Evolutionary conservation across 1,139 yeast genomes (phyloP).

Genomic region (Diutina catenulata): DNA sequence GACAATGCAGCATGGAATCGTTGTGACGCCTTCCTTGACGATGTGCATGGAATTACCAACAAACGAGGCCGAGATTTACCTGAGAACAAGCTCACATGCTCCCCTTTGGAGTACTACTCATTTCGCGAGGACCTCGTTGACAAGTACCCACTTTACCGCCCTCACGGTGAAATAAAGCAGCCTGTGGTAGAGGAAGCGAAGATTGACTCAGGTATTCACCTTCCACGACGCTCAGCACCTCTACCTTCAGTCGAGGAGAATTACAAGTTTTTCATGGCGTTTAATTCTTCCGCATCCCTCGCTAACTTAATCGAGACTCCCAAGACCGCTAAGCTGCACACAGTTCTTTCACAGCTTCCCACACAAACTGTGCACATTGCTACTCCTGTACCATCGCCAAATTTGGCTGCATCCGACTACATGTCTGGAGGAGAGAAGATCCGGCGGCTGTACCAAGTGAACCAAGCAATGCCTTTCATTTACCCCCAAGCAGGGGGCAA

Average conservation of each 20-base stretch:
- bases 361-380: slow-evolving; percentile 66
- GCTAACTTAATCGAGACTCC: slow-evolving; percentile 52
- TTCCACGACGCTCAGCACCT: not conserved
- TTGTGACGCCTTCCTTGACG: slow-evolving; percentile 40
- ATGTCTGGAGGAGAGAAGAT: slow-evolving; percentile 52
- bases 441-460: slow-evolving; percentile 66
- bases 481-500: slow-evolving; percentile 37
- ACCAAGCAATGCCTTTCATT: slow-evolving; percentile 69
- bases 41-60: slow-evolving; percentile 29
- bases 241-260: slow-evolving; percentile 8
- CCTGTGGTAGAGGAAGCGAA: not conserved
- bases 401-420: slow-evolving; percentile 47
- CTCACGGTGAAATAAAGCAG: not conserved
- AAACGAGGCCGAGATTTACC: slow-evolving; percentile 14
- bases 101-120: slow-evolving; percentile 73
- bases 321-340: slow-evolving; percentile 41
- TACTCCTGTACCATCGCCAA: slow-evolving; percentile 85
- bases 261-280: slow-evolving; percentile 29
- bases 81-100: slow-evolving; percentile 31
- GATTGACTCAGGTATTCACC: not conserved
- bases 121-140: slow-evolving; percentile 65
- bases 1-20: slow-evolving; percentile 26
- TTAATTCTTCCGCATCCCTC: slow-evolving; percentile 33
- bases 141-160: slow-evolving; percentile 46
- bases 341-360: slow-evolving; percentile 44